Conservation (phyloP, 805 yeast species). For the Monosporozyma solicola region DNA sequence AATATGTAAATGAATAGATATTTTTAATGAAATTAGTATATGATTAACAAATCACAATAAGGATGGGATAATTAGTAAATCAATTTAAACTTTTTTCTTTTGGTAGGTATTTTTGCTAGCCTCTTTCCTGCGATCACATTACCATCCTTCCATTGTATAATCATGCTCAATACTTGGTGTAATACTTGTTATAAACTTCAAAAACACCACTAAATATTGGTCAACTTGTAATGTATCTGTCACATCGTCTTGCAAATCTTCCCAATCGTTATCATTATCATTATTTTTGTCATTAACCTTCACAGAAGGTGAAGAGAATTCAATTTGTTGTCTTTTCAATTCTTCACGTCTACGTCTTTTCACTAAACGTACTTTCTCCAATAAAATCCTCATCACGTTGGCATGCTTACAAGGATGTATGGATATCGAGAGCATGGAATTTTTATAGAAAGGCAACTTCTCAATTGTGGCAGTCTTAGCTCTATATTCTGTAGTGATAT, state of each 20-base stretch:
- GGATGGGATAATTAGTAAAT: too few species aligned
- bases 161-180: conserved; percentile 97
- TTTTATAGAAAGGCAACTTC: conserved; percentile 71
- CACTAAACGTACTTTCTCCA: conserved; percentile 61
- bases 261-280: conserved; percentile 40
- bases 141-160: conserved; percentile 94
- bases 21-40: background rate
- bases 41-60: background rate
- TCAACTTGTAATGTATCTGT: conserved; percentile 65
- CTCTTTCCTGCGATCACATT: conserved; percentile 3
- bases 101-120: background rate
- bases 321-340: conserved; percentile 27
- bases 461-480: conserved; percentile 96
- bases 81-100: background rate
- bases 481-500: conserved; percentile 82
- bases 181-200: conserved; percentile 92
- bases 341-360: conserved; percentile 34
- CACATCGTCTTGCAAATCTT: conserved; percentile 37
- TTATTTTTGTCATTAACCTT: conserved; percentile 24
- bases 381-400: conserved; percentile 81
- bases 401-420: conserved; percentile 97
- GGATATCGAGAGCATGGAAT: conserved; percentile 58
- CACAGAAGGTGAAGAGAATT: conserved; percentile 20
- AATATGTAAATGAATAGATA: background rate
- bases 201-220: conserved; percentile 79